Evolutionary conservation across 495 filamentous ascomycete species (phyloP).

Genomic region (Penicillium desertorum): DNA sequence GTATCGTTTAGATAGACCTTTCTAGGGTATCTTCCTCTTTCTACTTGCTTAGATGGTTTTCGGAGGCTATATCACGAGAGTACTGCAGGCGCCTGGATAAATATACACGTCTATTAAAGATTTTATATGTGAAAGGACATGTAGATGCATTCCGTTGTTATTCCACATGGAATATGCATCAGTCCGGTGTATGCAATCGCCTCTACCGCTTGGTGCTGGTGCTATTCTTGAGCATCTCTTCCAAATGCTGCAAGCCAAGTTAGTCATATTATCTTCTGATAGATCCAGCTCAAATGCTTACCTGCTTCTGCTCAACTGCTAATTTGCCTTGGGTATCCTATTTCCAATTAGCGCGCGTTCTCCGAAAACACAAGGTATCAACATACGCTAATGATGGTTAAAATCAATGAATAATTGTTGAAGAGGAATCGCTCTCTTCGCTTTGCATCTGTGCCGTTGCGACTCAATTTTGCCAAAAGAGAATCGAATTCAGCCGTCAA

Average conservation of each 20-base stretch:
- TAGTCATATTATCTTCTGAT: slow-evolving; percentile 2
- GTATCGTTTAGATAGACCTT: background rate
- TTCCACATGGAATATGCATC: slow-evolving; percentile 12
- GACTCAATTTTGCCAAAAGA: slow-evolving; percentile 67
- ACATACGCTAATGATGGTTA: slow-evolving; percentile 80
- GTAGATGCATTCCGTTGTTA: slow-evolving; percentile 3
- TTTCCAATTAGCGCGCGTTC: slow-evolving; percentile 23
- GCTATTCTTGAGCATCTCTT: slow-evolving; percentile 47
- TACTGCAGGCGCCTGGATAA: background rate
- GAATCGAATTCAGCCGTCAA: slow-evolving; percentile 75
- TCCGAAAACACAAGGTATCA: background rate
- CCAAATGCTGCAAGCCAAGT: slow-evolving; percentile 36
- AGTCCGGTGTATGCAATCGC: slow-evolving; percentile 18
- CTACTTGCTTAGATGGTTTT: background rate
- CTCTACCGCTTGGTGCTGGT: slow-evolving; percentile 37
- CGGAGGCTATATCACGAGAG: background rate
- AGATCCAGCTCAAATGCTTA: slow-evolving; percentile 20
- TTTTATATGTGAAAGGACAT: background rate
- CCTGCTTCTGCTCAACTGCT: slow-evolving; percentile 67
- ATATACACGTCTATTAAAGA: background rate
- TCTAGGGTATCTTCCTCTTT: background rate
- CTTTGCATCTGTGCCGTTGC: slow-evolving; percentile 67
- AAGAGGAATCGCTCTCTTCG: slow-evolving; percentile 85
- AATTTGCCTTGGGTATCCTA: slow-evolving; percentile 75
- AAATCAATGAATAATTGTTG: slow-evolving; percentile 90